Base-by-base conservation (phyloP, 2,329 filamentous ascomycete genomes). In the Talaromyces pinophilus region DNA sequence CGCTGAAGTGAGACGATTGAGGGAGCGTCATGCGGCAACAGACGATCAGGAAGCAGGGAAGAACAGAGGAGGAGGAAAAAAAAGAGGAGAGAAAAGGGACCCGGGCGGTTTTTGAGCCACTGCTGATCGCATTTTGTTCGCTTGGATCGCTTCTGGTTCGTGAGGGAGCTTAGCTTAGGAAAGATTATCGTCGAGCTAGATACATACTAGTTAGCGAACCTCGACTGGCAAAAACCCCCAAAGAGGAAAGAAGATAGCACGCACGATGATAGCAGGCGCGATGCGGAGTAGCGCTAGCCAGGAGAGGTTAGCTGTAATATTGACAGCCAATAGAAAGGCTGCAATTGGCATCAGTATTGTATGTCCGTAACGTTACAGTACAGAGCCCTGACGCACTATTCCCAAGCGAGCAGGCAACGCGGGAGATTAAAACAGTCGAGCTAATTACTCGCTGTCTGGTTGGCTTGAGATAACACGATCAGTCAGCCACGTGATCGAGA, bases 401-500 rank as follows among this genome's bases (percentile, higher is more conserved):
- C 42, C 22, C 3, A 19, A 33, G 28, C 7, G 30, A 19, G 52
- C 52, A 55, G 52, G 28, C 15, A 10, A 15, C 5, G 22, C 28
- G 30, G 8, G 7, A 46, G 19, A 19, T 13, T 10, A n/a, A 44
- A 30, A 7, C 55, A 44, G 25, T 0, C 3, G 2, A 25, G 3
- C 25, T 3, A 42, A 8, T 19, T 8, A 19, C 19, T 22, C 22
- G 15, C 17, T 7, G 8, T 50, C 28, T 62, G 42, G 52, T 50
- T 62, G 40, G 59, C 44, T 38, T 2, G 3, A 62, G 44, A 61
- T 61, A 61, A 33, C 25, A 15, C 28, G 1, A n/a, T 22, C 5
- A 11, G n/a, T 5, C 35, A n/a, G 15, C 38, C 59, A 62, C 59
- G 59, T 62, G 59, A 62, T 62, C 59, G 17, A 7, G 15, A 19